phyloP scores from a whole-genome alignment of 2,329 filamentous ascomycete species.

The Talaromyces sp. region DNA sequence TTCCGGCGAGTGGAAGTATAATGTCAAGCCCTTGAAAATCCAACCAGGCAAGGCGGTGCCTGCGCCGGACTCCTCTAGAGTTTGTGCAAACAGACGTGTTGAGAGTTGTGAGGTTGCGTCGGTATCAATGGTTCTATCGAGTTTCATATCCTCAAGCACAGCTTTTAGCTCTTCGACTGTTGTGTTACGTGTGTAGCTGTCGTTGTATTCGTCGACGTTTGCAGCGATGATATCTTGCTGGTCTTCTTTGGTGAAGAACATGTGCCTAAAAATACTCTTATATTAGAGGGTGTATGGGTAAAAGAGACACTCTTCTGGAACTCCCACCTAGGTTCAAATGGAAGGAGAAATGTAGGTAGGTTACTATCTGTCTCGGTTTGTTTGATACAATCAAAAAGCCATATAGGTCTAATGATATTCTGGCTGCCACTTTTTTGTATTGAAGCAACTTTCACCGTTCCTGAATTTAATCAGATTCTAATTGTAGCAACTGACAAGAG shows the following conservation, averaged over 20 bases:
- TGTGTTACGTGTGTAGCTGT: conserved; percentile 74
- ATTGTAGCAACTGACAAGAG: neutral
- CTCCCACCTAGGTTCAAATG: conserved; percentile 51
- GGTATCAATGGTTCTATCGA: conserved; percentile 14
- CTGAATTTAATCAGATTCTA: conserved; percentile 15
- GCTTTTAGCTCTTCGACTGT: conserved; percentile 56
- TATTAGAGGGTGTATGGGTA: conserved; percentile 13
- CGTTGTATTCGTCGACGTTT: conserved; percentile 70
- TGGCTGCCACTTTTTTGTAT: conserved; percentile 65
- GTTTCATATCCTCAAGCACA: conserved; percentile 39
- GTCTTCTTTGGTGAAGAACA: conserved; percentile 62
- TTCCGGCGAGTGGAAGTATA: conserved; percentile 35
- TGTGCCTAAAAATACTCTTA: conserved; percentile 52
- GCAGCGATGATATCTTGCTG: conserved; percentile 49
- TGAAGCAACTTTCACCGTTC: conserved; percentile 72
- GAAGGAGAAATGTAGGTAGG: conserved; percentile 53
- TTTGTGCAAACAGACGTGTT: conserved; percentile 48
- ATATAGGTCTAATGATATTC: conserved; percentile 71
- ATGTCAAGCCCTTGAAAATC: conserved; percentile 43
- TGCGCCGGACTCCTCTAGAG: conserved; percentile 34
- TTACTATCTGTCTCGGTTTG: conserved; percentile 50
- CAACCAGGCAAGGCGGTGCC: conserved; percentile 27
- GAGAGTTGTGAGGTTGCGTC: conserved; percentile 45
- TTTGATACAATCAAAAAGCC: conserved; percentile 76
- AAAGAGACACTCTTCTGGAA: neutral